Conservation (phyloP, 805 yeast genomes). For the Monosporozyma servazzii region DNA sequence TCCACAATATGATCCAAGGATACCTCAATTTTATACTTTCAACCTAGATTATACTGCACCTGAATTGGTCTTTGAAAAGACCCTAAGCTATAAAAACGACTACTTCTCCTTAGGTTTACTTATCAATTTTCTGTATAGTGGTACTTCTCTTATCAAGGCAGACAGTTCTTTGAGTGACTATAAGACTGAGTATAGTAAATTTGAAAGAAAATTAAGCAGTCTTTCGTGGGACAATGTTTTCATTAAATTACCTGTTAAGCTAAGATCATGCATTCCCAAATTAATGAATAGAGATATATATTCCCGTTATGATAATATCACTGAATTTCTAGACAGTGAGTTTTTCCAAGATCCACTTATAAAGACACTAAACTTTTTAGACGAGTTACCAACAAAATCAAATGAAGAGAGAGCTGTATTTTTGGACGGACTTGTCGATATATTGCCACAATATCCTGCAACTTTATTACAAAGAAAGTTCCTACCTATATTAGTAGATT, state of each 20-base stretch:
- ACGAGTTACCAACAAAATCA: constrained; percentile 70
- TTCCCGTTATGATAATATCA: constrained; percentile 40
- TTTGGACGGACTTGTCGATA: constrained; percentile 50
- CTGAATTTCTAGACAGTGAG: constrained; percentile 55
- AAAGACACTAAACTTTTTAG: constrained; percentile 70
- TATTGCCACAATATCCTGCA: constrained; percentile 51
- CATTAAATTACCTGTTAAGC: constrained; percentile 50
- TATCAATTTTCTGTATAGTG: constrained; percentile 60
- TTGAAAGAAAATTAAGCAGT: constrained; percentile 37
- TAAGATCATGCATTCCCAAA: constrained; percentile 39
- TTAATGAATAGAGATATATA: constrained; percentile 49
- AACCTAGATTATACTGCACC: constrained; percentile 78
- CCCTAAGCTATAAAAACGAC: constrained; percentile 61
- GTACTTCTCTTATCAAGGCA: constrained; percentile 37
- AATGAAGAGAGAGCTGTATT: constrained; percentile 59
- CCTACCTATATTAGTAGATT: constrained; percentile 54
- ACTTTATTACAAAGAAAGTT: constrained; percentile 56
- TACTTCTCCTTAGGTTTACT: constrained; percentile 77
- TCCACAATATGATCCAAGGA: constrained; percentile 64
- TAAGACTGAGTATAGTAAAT: constrained; percentile 44
- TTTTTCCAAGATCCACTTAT: constrained; percentile 79
- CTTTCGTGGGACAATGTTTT: constrained; percentile 35
- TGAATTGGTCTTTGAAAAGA: constrained; percentile 60
- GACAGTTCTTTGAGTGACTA: constrained; percentile 51
- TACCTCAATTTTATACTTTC: constrained; percentile 63